A percentile compares a stretch with the other conserved stretches of the same genome.
Evolutionary conservation across 1,284 basidiomycete genomes (phyloP).

Genomic region (Boletus semigastroideus): DNA sequence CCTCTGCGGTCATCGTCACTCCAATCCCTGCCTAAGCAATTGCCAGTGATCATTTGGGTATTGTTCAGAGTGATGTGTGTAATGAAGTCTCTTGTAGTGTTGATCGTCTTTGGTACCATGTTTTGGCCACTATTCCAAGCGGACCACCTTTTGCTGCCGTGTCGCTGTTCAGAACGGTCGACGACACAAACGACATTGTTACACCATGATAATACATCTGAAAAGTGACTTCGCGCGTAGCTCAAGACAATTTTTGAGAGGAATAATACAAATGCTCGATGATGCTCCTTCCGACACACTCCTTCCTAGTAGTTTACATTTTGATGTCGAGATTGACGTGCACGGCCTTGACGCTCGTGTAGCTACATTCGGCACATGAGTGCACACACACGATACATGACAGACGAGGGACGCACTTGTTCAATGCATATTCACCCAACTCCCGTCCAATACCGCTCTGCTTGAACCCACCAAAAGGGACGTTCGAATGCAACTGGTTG

Average conservation of each 20-base stretch:
- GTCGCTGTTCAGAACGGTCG: no score
- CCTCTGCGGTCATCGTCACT: no score
- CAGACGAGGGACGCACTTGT: constrained; percentile 45
- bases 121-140: no score
- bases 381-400: constrained; percentile 1
- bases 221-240: neutral
- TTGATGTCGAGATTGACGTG: constrained; percentile 68
- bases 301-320: constrained; percentile 10
- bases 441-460: constrained; percentile 84
- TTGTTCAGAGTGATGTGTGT: no score
- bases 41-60: no score
- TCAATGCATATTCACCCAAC: constrained; percentile 79
- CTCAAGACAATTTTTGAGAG: no score
- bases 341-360: constrained; percentile 82
- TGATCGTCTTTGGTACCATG: no score
- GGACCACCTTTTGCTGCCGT: no score
- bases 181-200: neutral
- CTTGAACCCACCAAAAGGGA: constrained; percentile 92
- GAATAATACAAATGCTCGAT: constrained; percentile 1
- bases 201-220: neutral
- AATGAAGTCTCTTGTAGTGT: no score
- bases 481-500: constrained; percentile 61
- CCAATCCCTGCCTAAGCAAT: no score
- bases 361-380: constrained; percentile 45
- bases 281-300: neutral